Evolutionary conservation across 768 basidiomycete species (phyloP).

Genomic region (Serendipita sp.): DNA sequence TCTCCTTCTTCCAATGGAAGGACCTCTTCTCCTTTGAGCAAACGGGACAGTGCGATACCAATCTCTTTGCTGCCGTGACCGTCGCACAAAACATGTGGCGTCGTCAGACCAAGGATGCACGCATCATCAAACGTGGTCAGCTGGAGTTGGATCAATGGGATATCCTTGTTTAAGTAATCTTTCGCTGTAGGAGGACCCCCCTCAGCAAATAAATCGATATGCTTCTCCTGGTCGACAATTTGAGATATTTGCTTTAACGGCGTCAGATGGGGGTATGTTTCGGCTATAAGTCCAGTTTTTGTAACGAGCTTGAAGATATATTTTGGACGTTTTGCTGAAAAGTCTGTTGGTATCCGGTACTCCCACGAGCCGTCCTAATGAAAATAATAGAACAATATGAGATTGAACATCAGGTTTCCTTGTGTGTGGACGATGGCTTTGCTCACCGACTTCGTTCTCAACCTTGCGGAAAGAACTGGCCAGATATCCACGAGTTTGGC

Average conservation of each 20-base stretch:
- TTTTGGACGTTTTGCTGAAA: background rate
- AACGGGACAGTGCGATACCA: background rate
- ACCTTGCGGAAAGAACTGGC: slow-evolving; percentile 9
- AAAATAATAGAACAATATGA: background rate
- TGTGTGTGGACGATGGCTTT: no score
- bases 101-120: slow-evolving; percentile 10
- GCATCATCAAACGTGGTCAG: slow-evolving; percentile 9
- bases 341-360: slow-evolving; percentile 5
- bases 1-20: slow-evolving; percentile 2
- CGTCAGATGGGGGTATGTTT: background rate
- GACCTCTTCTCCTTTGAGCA: slow-evolving; percentile 9
- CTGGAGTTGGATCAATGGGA: slow-evolving; percentile 6
- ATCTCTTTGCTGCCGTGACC: slow-evolving; percentile 11
- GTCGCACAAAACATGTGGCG: slow-evolving; percentile 11
- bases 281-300: background rate
- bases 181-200: slow-evolving; percentile 8
- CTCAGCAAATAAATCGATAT: background rate
- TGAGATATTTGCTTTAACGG: background rate
- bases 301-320: background rate
- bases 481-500: slow-evolving; percentile 6
- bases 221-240: slow-evolving; percentile 4
- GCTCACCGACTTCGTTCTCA: background rate
- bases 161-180: slow-evolving; percentile 5
- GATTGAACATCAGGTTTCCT: no score
- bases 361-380: slow-evolving; percentile 4